Evolutionary conservation across 257 asterid species (phyloP).

Genomic region (Salvia rosmarinus): DNA sequence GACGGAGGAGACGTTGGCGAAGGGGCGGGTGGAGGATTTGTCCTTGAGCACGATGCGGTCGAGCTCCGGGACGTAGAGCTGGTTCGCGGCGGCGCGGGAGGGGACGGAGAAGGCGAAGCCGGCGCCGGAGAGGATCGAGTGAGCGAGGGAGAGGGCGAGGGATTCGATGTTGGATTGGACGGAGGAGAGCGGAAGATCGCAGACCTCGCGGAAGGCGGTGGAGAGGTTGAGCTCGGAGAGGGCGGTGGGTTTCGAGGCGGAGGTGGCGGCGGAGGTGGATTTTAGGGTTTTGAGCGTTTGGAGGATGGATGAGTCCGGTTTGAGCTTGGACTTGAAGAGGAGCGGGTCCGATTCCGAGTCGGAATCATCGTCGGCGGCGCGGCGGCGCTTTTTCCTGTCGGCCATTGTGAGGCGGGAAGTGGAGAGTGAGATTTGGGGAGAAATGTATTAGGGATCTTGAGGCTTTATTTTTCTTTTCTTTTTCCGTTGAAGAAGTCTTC

Average conservation of each 20-base stretch:
- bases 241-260: slow-evolving; percentile 51
- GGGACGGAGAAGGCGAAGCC: slow-evolving; percentile 82
- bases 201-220: slow-evolving; percentile 76
- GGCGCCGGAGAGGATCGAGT: slow-evolving; percentile 73
- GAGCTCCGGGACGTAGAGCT: slow-evolving; percentile 86
- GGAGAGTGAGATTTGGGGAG: slow-evolving; percentile 13
- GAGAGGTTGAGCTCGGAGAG: slow-evolving; percentile 75
- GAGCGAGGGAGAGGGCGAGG: slow-evolving; percentile 60
- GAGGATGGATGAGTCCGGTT: slow-evolving; percentile 64
- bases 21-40: slow-evolving; percentile 70
- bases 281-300: slow-evolving; percentile 53
- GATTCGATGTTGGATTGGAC: slow-evolving; percentile 70
- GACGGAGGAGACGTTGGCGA: slow-evolving; percentile 75
- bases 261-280: slow-evolving; percentile 45
- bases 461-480: no score
- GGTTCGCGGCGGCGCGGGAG: slow-evolving; percentile 83
- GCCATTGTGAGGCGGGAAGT: slow-evolving; percentile 64
- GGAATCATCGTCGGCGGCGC: slow-evolving; percentile 40
- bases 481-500: no score
- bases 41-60: slow-evolving; percentile 86
- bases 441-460: slow-evolving; percentile 26
- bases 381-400: slow-evolving; percentile 81
- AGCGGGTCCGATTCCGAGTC: slow-evolving; percentile 54
- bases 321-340: slow-evolving; percentile 66
- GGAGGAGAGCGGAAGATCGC: slow-evolving; percentile 70